phyloP scores from a whole-genome alignment of 306 rosid genomes.

The Potentilla sterilis region DNA sequence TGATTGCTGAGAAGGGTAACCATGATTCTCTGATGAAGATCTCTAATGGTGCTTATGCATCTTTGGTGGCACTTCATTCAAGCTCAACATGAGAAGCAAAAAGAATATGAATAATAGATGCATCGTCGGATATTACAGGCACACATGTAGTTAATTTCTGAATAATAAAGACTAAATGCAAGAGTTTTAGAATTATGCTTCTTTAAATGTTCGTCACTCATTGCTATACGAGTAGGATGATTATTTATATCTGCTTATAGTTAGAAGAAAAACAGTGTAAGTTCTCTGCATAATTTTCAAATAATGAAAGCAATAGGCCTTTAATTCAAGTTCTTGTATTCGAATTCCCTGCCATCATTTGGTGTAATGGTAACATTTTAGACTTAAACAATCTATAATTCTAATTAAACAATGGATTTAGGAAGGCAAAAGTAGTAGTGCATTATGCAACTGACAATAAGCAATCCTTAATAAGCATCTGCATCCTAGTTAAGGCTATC shows the following conservation, averaged over 20 bases:
- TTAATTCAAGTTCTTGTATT: not conserved
- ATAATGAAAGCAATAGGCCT: not conserved
- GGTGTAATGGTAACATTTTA: not conserved
- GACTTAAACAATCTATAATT: no score
- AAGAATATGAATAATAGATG: not conserved
- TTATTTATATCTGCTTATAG: not conserved
- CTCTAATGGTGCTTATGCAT: conserved; percentile 61
- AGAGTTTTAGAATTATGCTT: no score
- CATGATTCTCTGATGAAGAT: conserved; percentile 72
- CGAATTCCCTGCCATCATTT: not conserved
- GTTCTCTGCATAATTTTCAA: not conserved
- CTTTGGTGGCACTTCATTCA: conserved; percentile 69
- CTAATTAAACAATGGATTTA: no score
- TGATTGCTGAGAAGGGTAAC: conserved; percentile 70
- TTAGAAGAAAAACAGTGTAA: not conserved
- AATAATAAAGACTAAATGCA: no score
- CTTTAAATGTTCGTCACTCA: not conserved
- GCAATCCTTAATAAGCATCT: no score
- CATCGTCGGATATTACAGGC: not conserved
- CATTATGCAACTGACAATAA: no score
- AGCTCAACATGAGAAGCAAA: conserved; percentile 26
- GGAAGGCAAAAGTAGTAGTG: no score
- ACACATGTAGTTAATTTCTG: not conserved
- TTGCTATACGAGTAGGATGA: not conserved
- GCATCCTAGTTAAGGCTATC: no score